Base-by-base conservation (phyloP, 768 basidiomycete genomes). In the Stropharia rugosoannulata region DNA sequence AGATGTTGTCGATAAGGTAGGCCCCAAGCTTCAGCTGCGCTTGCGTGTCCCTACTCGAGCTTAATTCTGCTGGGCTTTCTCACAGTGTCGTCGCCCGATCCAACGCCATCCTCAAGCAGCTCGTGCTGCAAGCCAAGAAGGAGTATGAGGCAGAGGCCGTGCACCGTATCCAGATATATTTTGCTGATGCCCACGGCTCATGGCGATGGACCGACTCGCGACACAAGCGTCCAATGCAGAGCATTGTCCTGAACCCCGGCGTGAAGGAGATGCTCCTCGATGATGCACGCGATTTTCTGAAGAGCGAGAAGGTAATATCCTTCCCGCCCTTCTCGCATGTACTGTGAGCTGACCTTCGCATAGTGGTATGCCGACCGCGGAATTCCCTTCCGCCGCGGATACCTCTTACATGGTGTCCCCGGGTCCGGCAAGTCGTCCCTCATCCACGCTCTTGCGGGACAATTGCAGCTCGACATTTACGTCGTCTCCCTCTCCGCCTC, bases 341-440 rank as follows among this genome's bases (percentile, higher is more conserved):
- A n/a, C 4, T 5, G 25, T 39, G 29, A 44, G 49, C 36, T 50
- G 46, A 49, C 54, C 40, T 45, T 58, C 51, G 12, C 51, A 38
- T 59, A 90, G 84, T 94, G 93, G 93, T 95, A 94, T 62, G 89
- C 90, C n/a, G 89, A 93, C 70, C 86, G 93, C 63, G 93, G 93
- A 49, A 93, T 94, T 61, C 93, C 93, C 29, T 94, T 91, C 82
- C 88, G 93, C 52, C 83, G 93, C 54, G 93, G 93, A 4, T 93
- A 92, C 68, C 81, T 93, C 49, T 78, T 93, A 19, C 85, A 93
- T 62, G 90, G 90, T 59, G 87, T 91, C 25, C 87, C 92, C 10
- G 93, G 92, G 47, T 89, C 88, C 25, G 92, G 92, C 45, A 95
- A 95, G 75, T 88, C 86, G 18, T 91, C 89, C 16, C 77, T 93